phyloP scores from a whole-genome alignment of 2,329 filamentous ascomycete genomes.

The Colletotrichum truncatum region DNA sequence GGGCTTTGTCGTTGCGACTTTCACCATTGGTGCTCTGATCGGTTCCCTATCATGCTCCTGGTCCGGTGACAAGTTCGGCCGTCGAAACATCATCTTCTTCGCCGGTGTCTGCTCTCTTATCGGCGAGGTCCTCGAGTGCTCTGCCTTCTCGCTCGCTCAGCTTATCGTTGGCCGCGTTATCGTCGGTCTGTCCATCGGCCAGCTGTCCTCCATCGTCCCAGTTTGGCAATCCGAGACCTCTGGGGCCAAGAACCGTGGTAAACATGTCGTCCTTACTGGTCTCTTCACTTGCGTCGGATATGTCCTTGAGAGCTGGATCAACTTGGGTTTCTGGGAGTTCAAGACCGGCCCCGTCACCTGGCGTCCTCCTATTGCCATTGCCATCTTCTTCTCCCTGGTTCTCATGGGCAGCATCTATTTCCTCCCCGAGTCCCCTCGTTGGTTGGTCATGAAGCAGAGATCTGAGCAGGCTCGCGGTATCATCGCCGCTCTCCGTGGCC shows the following conservation, averaged over 20 bases:
- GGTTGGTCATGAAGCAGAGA: conserved; percentile 40
- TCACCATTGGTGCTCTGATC: conserved; percentile 46
- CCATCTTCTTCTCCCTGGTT: conserved; percentile 41
- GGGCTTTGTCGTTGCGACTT: conserved; percentile 46
- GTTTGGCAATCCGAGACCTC: conserved; percentile 51
- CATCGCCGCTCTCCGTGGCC: conserved; percentile 55
- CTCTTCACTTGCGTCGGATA: conserved; percentile 32
- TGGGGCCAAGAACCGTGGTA: conserved; percentile 51
- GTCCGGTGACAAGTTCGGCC: conserved; percentile 44
- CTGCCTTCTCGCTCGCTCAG: conserved; percentile 48
- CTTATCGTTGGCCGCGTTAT: conserved; percentile 52
- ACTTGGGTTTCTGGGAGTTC: conserved; percentile 51
- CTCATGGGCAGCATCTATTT: conserved; percentile 44
- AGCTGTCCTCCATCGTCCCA: conserved; percentile 50
- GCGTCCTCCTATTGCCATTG: conserved; percentile 47
- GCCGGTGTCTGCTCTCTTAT: conserved; percentile 43
- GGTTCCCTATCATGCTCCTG: conserved; percentile 46
- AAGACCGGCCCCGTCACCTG: conserved; percentile 38
- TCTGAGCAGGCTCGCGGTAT: conserved; percentile 41
- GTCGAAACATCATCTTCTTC: conserved; percentile 41
- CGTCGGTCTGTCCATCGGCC: conserved; percentile 49
- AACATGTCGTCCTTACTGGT: conserved; percentile 47
- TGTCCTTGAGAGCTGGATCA: conserved; percentile 54
- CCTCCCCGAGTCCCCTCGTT: conserved; percentile 45
- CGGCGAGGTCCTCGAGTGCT: conserved; percentile 45